These are phyloP conservation scores for Lithohypha guttulata DNA, from an alignment of 2,329 filamentous ascomycete species.

Conservation along the genomic window DNA sequence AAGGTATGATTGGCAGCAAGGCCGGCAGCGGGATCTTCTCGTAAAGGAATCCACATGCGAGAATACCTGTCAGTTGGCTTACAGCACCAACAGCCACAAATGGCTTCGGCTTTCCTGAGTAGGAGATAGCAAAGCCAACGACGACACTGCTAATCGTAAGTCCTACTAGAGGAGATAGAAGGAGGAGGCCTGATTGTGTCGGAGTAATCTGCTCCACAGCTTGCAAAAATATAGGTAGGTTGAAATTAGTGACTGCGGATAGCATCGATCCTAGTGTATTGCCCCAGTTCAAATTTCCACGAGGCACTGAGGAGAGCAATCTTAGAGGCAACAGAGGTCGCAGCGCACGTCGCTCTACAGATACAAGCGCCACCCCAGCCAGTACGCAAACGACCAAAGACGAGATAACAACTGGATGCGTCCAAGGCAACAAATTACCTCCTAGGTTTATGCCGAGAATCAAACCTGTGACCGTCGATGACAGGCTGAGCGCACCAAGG, in stretches of 20 bases:
- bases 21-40: conserved; percentile 30
- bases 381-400: conserved; percentile 41
- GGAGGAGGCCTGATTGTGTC: conserved; percentile 56
- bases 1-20: conserved; percentile 32
- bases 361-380: conserved; percentile 43
- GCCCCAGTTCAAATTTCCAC: conserved; percentile 47
- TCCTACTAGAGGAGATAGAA: conserved; percentile 49
- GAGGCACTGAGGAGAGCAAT: conserved; percentile 41
- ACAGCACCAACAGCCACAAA: conserved; percentile 31
- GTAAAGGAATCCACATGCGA: conserved; percentile 27
- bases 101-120: conserved; percentile 33
- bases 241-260: conserved; percentile 47
- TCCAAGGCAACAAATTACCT: conserved; percentile 54
- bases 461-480: conserved; percentile 42
- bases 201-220: conserved; percentile 55
- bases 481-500: conserved; percentile 44
- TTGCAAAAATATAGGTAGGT: conserved; percentile 61
- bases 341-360: conserved; percentile 39
- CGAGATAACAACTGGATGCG: conserved; percentile 46
- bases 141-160: conserved; percentile 32
- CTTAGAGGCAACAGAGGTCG: conserved; percentile 52
- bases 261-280: conserved; percentile 42
- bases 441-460: conserved; percentile 53
- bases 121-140: conserved; percentile 35
- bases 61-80: conserved; percentile 28